These are phyloP conservation scores for Amaranthus tricolor DNA, from an alignment of 179 eudicot species.

Conservation along the genomic window DNA sequence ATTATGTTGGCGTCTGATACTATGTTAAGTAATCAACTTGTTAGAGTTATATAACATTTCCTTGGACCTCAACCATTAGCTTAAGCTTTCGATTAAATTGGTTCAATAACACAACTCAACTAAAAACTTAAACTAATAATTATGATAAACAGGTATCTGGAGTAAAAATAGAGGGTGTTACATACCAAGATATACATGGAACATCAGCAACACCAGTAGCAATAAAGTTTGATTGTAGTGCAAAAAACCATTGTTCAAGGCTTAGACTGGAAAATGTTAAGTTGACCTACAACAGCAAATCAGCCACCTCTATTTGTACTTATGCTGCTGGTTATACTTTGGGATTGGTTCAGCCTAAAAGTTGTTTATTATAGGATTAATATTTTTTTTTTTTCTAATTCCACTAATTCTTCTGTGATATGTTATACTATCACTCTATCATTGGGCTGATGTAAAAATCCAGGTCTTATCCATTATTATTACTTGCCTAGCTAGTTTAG, in stretches of 20 bases:
- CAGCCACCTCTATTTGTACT: slow-evolving; percentile 23
- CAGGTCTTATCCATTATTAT: neutral
- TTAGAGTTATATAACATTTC: too few relatives aligned
- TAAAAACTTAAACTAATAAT: too few relatives aligned
- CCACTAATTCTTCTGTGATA: neutral
- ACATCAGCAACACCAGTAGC: slow-evolving; percentile 26
- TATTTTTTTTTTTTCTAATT: neutral
- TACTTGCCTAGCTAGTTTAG: neutral
- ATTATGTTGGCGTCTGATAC: too few relatives aligned
- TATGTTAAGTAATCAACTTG: too few relatives aligned
- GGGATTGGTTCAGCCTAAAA: slow-evolving; percentile 22
- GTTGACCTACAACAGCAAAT: slow-evolving; percentile 13
- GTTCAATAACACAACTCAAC: too few relatives aligned
- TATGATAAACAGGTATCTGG: slow-evolving; percentile 18
- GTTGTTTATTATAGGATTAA: slow-evolving; percentile 16
- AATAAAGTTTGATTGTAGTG: slow-evolving; percentile 30
- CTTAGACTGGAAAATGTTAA: slow-evolving; percentile 21
- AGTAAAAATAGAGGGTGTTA: slow-evolving; percentile 18
- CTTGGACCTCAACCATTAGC: too few relatives aligned
- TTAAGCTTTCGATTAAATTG: too few relatives aligned
- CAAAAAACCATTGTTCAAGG: slow-evolving; percentile 18
- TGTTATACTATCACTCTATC: neutral
- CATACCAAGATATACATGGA: slow-evolving; percentile 25
- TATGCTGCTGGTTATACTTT: slow-evolving; percentile 15
- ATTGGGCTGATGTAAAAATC: too few relatives aligned